Evolutionary conservation across 768 basidiomycete genomes (phyloP).

Genomic region (Candolleomyces aberdarensis): DNA sequence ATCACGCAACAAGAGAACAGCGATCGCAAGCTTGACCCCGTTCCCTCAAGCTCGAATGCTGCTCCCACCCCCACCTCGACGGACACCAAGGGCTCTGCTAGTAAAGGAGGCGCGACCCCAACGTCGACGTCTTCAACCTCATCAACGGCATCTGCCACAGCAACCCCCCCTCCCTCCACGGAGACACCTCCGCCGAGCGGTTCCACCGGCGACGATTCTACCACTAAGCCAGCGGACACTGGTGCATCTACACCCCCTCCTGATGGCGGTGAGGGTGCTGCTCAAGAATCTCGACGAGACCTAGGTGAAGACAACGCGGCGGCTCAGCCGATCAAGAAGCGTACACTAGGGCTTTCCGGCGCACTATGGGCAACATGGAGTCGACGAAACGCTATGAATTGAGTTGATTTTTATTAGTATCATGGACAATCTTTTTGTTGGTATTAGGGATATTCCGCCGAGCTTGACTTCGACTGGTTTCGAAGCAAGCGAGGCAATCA

Average conservation of each 20-base stretch:
- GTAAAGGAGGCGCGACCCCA: too few relatives aligned
- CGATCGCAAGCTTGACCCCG: not conserved
- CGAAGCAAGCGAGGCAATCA: constrained; percentile 3
- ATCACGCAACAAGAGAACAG: not conserved
- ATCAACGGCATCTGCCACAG: not conserved
- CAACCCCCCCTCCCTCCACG: not conserved
- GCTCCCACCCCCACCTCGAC: not conserved
- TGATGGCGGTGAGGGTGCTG: not conserved
- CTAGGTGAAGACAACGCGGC: not conserved
- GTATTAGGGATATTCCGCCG: not conserved
- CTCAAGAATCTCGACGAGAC: not conserved
- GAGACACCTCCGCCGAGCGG: not conserved
- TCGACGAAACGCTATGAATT: constrained; percentile 1
- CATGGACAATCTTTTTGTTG: not conserved
- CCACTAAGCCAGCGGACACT: not conserved
- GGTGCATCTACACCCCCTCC: not conserved
- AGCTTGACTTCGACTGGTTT: constrained; percentile 8
- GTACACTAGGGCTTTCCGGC: not conserved
- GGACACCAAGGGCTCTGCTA: not conserved
- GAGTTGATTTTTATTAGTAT: not conserved
- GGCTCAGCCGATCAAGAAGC: not conserved
- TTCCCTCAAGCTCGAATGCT: not conserved
- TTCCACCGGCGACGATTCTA: not conserved
- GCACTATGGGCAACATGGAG: not conserved
- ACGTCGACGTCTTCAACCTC: not conserved